Percentiles rank a stretch among this genome's conserved stretches.
Evolutionary conservation across 345 rosid species (phyloP).

Genomic region (Syzygium oleosum): DNA sequence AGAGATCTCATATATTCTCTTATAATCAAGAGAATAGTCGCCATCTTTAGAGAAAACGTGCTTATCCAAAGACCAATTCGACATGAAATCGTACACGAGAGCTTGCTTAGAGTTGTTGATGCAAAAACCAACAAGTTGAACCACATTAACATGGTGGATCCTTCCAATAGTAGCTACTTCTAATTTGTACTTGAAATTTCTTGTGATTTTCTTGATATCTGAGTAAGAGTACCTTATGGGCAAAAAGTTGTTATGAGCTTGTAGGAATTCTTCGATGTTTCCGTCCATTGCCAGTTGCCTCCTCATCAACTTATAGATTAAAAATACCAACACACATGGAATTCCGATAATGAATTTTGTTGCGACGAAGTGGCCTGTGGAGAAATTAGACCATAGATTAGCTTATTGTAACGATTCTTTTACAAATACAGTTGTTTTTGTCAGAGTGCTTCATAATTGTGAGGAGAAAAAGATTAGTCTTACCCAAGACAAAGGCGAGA

Average conservation of each 20-base stretch:
- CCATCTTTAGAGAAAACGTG: background rate
- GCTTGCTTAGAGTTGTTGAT: background rate
- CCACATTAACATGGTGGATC: background rate
- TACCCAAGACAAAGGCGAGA: background rate
- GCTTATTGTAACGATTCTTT: background rate
- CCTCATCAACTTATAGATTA: background rate
- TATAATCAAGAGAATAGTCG: too few relatives aligned
- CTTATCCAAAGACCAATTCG: background rate
- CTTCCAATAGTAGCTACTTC: background rate
- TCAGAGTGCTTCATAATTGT: background rate
- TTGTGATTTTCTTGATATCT: background rate
- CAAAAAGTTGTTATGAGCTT: background rate
- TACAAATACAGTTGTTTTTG: too few relatives aligned
- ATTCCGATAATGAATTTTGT: background rate
- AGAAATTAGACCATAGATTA: background rate
- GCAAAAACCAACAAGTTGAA: background rate
- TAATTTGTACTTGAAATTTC: too few relatives aligned
- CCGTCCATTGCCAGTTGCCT: background rate
- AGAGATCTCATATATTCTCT: background rate
- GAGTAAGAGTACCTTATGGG: background rate
- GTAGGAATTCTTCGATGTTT: background rate
- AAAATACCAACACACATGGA: background rate
- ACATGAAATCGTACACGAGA: background rate
- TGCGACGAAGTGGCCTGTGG: background rate
- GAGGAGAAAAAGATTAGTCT: background rate